These are phyloP conservation scores for Sporothrix mexicana DNA, from an alignment of 2,329 filamentous ascomycete genomes.

Conservation along the genomic window DNA sequence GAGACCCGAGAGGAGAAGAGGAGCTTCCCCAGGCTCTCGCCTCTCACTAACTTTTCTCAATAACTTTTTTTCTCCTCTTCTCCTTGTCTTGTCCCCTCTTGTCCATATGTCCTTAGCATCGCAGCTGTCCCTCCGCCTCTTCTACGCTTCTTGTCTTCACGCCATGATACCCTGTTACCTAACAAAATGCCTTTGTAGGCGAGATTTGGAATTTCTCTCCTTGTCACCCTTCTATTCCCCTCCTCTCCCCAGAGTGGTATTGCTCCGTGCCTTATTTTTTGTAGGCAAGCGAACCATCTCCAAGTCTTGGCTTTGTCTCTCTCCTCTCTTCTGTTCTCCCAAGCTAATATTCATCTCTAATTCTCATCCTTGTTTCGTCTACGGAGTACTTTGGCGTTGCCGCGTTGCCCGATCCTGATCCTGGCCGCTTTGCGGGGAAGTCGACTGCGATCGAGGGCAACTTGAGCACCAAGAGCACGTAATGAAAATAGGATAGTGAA, in stretches of 20 bases:
- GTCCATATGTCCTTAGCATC: too few species aligned
- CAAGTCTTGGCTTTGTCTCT: neutral
- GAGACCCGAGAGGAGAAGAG: neutral
- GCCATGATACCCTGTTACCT: conserved; percentile 19
- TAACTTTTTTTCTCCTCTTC: neutral
- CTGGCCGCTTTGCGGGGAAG: conserved; percentile 13
- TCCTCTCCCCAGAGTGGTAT: neutral
- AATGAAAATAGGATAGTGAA: neutral
- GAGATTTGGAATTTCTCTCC: neutral
- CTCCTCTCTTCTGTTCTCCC: neutral
- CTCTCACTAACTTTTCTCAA: neutral
- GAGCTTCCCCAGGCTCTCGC: neutral
- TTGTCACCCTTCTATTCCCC: too few species aligned
- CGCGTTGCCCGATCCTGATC: neutral
- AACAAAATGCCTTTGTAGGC: conserved; percentile 7
- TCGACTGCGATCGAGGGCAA: neutral
- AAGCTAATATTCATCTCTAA: neutral
- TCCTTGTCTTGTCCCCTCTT: too few species aligned
- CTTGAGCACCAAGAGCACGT: neutral
- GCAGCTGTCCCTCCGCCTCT: too few species aligned
- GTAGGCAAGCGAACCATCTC: neutral
- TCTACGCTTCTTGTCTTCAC: neutral
- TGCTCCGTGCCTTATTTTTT: neutral
- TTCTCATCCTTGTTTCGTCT: neutral
- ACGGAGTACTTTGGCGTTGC: conserved; percentile 12